Base-by-base conservation (phyloP, 345 rosid species). In the Aegle marmelos region DNA sequence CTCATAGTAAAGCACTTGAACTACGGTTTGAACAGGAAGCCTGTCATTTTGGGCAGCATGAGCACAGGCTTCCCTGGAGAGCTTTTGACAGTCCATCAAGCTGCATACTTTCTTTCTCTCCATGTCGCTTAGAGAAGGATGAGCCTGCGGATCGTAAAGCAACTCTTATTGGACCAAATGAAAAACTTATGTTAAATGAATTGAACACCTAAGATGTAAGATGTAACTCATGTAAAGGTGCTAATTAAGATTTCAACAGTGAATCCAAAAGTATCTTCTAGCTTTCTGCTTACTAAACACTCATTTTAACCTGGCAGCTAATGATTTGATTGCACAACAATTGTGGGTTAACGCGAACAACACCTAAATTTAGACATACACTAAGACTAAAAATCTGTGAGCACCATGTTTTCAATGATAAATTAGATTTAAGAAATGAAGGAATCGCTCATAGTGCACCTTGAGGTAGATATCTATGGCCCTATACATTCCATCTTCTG, bases 31-130 rank as follows among this genome's bases (percentile, higher is more conserved):
- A 68, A 92, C 97, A 0, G 97, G 98, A 37, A 95, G 97, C 79
- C 97, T 86, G 74, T 93, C 93, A 14, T 95, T 95, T 69, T 90
- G 94, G 31, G 99, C 96, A 9, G 98, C 99, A 24, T 95, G 99
- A 21, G 99, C 99, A 70, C 98, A 93, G 3, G 97, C 98, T 81
- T 92, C 97, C 59, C 99, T 60, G 0, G 99, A 92, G 56, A 93
- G 97, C 69, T 93, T 95, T 85, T 95, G 98, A 58, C 98, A 95
- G 80, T 95, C 97, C 99, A 95, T 93, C 76, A 91, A 58, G 77
- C 98, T 90, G 89, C 99, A 93, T 1, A 90, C 94, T 89, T 93
- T 93, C 90, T 95, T 95, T 85, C 90, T 93, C 82, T 95, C 99
- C 85, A 91, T 82, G 81, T 95, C 99, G 82, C 87, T 92, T 73